phyloP scores from a whole-genome alignment of 805 yeast genomes.

The Cyberlindnera xishuangbannaensis region DNA sequence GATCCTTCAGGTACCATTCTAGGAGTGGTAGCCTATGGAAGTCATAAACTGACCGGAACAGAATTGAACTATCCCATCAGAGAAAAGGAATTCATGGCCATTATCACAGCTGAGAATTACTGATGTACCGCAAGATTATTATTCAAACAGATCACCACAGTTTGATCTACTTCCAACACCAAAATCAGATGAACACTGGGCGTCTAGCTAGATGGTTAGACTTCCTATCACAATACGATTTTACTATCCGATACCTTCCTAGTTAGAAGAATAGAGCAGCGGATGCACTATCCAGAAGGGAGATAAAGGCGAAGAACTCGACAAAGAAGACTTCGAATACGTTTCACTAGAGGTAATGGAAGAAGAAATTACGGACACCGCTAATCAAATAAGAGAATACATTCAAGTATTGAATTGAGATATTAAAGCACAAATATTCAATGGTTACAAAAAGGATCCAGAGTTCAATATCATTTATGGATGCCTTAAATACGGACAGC shows the following conservation, averaged over 20 bases:
- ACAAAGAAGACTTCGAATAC: too few relatives aligned
- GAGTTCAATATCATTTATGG: neutral
- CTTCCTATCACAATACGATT: neutral
- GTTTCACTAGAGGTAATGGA: too few relatives aligned
- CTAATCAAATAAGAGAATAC: too few relatives aligned
- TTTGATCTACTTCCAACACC: neutral
- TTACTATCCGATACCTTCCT: neutral
- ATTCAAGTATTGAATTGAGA: too few relatives aligned
- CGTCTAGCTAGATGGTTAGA: neutral
- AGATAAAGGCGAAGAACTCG: neutral
- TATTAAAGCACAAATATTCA: too few relatives aligned
- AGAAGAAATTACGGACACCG: too few relatives aligned
- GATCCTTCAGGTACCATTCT: neutral
- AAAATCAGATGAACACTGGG: neutral
- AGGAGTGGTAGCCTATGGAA: neutral
- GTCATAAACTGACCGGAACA: neutral
- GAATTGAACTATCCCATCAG: neutral
- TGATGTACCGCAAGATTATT: neutral
- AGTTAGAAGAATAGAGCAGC: neutral
- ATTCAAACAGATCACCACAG: neutral
- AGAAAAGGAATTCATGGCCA: neutral
- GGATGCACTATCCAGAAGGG: neutral
- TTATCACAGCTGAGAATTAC: neutral
- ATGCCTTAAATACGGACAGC: neutral
- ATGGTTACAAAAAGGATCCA: neutral